Base-by-base conservation (phyloP, 2,329 filamentous ascomycete species). In the Trichoderma aggressivum region DNA sequence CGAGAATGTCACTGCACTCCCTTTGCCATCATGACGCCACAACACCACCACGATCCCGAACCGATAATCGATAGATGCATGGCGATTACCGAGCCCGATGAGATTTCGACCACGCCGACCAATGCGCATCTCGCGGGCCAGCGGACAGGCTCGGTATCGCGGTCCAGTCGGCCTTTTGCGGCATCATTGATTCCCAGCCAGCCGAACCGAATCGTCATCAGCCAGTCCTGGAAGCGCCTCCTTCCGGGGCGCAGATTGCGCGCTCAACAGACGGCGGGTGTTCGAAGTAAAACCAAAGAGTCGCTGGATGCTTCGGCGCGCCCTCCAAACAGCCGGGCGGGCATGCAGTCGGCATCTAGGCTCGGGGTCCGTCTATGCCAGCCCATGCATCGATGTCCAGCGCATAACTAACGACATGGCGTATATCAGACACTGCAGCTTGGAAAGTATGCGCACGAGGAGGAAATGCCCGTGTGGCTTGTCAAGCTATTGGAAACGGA, bases 401-500 rank as follows among this genome's bases (percentile, higher is more conserved):
- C 14, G 32, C 30, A 26, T 62, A 50, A 36, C 58, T 63, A 53
- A 71, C 10, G 28, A 30, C 26, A 12, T 26, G 30, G n/a, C 8
- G 11, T 30, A 39, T 16, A 34, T 47, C 21, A 86, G 79, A 86
- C 87, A 85, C 81, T 85, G 78, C 90, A 94, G 76, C 83, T 95
- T 16, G 92, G 92, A 0, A 88, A 89, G 30, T 89, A 92, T 80
- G 91, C 91, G 1, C 84, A 92, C 75, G 92, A 95, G 79, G 87
- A 90, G 53, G 85, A 87, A 74, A 94, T 94, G 92, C 92, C 92
- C 0, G 81, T 84, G 10, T 92, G 89, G 88, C 85, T 94, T 1
- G 84, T 87, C 18, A 83, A 84, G 16, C 82, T 92, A 73, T 84
- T 95, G 1, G 84, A 89, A 73, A 86, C 84, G 55, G 86, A 89